Percentiles rank a stretch among this genome's conserved stretches.
phyloP scores from a whole-genome alignment of 805 yeast species.

The Scheffersomyces amazonensis region DNA sequence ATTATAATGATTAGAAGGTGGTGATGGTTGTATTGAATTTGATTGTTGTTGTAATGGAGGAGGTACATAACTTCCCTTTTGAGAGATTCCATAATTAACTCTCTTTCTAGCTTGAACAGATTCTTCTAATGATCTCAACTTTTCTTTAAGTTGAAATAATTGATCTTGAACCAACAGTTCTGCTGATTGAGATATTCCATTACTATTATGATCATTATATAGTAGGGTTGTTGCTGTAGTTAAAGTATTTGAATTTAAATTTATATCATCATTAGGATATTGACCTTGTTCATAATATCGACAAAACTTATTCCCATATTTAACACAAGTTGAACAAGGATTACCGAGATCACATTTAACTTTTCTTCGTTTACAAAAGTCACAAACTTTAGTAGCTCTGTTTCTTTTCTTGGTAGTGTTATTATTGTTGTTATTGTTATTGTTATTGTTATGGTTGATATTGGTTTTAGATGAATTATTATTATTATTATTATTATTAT shows the following conservation, averaged over 20 bases:
- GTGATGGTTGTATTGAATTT: no score
- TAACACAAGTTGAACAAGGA: conserved; percentile 34
- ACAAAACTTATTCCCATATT: conserved; percentile 26
- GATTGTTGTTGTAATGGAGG: not conserved
- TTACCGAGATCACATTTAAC: conserved; percentile 33
- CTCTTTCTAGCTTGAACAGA: conserved; percentile 5
- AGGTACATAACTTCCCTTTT: not conserved
- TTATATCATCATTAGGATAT: not conserved
- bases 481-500: not conserved
- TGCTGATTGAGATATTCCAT: not conserved
- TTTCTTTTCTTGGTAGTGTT: conserved; percentile 13
- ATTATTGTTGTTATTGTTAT: not conserved
- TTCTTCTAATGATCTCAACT: conserved; percentile 11
- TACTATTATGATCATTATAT: not conserved
- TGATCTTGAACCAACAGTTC: conserved; percentile 8
- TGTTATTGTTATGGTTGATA: not conserved
- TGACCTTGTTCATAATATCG: conserved; percentile 1
- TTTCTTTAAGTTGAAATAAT: conserved; percentile 10
- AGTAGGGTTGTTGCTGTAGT: not conserved
- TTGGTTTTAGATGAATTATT: not conserved
- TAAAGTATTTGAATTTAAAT: not conserved
- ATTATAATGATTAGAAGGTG: not conserved
- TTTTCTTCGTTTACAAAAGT: conserved; percentile 32
- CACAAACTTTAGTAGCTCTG: conserved; percentile 29
- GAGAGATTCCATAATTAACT: not conserved